A percentile compares a stretch with the other conserved stretches of the same genome.
phyloP scores from a whole-genome alignment of 2,329 filamentous ascomycete genomes.

The Nothopassalora personata region DNA sequence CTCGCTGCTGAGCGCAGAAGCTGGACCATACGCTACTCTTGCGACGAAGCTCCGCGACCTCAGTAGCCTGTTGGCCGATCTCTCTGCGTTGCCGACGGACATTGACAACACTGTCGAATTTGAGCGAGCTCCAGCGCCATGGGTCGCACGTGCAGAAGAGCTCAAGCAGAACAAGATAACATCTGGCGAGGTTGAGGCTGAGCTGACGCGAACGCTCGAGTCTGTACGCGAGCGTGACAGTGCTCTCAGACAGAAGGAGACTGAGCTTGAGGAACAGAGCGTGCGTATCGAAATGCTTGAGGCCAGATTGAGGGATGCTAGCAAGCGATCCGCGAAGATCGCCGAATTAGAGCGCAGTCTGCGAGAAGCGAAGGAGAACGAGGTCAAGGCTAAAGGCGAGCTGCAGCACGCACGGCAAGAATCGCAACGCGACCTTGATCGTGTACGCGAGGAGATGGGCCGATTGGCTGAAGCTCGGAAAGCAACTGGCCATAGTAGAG shows the following conservation, averaged over 20 bases:
- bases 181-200: conserved; percentile 76
- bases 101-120: conserved; percentile 49
- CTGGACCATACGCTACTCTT: conserved; percentile 66
- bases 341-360: conserved; percentile 53
- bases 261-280: conserved; percentile 77
- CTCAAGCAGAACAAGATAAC: conserved; percentile 76
- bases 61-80: conserved; percentile 60
- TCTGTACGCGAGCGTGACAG: conserved; percentile 70
- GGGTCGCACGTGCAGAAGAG: conserved; percentile 75
- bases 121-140: conserved; percentile 69
- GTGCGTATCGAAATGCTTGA: conserved; percentile 92
- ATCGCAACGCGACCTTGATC: conserved; percentile 25
- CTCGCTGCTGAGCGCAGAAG: conserved; percentile 48
- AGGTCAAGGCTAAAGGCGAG: conserved; percentile 51
- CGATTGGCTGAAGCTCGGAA: conserved; percentile 24
- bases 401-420: conserved; percentile 23
- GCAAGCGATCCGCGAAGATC: conserved; percentile 68
- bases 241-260: conserved; percentile 53
- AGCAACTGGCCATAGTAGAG: conserved; percentile 46
- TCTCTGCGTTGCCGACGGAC: conserved; percentile 55
- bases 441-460: conserved; percentile 27
- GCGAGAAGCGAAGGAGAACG: conserved; percentile 34
- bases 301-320: conserved; percentile 76
- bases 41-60: conserved; percentile 61
- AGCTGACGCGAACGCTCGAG: conserved; percentile 73